A percentile compares a stretch with the other conserved stretches of the same genome.
These are phyloP conservation scores for Pleurotus tuber-regium DNA, from an alignment of 768 basidiomycete genomes.

Conservation along the genomic window DNA sequence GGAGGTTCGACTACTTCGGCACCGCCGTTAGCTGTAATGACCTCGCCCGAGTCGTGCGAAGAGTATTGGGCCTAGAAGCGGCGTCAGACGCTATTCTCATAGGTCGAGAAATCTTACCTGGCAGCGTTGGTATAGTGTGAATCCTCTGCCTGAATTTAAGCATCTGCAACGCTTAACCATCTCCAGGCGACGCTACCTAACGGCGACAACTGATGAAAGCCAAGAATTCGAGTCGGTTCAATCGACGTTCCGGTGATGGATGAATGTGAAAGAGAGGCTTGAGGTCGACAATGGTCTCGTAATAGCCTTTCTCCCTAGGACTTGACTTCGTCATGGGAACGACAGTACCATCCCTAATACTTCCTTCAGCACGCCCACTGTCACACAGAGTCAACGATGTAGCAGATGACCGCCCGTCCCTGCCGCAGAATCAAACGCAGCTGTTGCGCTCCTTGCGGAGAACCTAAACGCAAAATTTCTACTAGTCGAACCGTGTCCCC, in stretches of 20 bases:
- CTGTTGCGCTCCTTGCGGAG: conserved; percentile 66
- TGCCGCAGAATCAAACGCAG: conserved; percentile 22
- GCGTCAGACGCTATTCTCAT: not conserved
- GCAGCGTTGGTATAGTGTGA: conserved; percentile 1
- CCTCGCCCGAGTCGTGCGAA: not conserved
- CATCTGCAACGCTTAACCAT: conserved; percentile 53
- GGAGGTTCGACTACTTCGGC: not conserved
- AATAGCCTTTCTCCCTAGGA: conserved; percentile 31
- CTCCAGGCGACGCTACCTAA: conserved; percentile 47
- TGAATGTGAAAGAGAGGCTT: conserved; percentile 18
- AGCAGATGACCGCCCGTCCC: conserved; percentile 23
- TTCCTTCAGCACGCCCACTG: conserved; percentile 2
- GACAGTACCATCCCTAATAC: conserved; percentile 20
- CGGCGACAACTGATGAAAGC: conserved; percentile 47
- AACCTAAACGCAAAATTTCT: conserved; percentile 34
- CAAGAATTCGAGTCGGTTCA: conserved; percentile 38
- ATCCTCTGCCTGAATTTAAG: conserved; percentile 36
- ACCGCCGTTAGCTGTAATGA: conserved; percentile 4
- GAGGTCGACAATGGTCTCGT: conserved; percentile 59
- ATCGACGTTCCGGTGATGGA: not conserved
- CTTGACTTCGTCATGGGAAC: conserved; percentile 16
- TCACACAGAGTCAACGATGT: conserved; percentile 10
- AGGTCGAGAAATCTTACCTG: not conserved
- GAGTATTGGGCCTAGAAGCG: no score
- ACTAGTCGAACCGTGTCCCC: conserved; percentile 15